Base-by-base conservation (phyloP, 2,329 filamentous ascomycete genomes). In the Pezicula radicicola region DNA sequence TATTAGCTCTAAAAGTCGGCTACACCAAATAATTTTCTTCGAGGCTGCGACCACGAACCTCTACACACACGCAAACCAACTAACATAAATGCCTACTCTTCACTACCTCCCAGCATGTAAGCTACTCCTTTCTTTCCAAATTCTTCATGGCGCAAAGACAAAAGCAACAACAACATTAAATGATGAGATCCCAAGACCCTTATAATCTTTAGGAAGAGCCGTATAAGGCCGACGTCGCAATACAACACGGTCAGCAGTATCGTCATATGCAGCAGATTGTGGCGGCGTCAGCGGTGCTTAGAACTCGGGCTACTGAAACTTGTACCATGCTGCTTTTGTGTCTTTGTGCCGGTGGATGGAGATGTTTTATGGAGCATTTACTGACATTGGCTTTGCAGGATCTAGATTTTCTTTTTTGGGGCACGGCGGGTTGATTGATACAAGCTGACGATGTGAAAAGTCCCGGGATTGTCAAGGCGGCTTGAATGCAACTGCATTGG, bases 161-260 rank as follows among this genome's bases (percentile, higher is more conserved):
- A 28, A 21, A 18, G 30, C 10, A 30, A 30, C 41, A 35, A n/a
- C 44, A 28, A 21, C 51, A 49, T 40, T 49, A 56, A 52, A 64
- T 64, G 62, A 65, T 65, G 63, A 65, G 51, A 62, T 62, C 58
- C 56, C 59, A 60, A 55, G 44, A 60, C 49, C 55, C 59, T 48
- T 44, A 53, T 54, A 53, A 63, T 61, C 56, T 61, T 62, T 62
- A 65, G 63, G 63, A 65, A 65, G 63, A 65, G 63, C 63, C 63
- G 63, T 55, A 58, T 56, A 52, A 64, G 60, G 63, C 61, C 48
- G 55, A 48, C 57, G 46, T 46, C 51, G 25, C 54, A 51, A 30
- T 15, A 25, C 28, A 25, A 39, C 41, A 46, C 46, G 28, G 19
- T 49, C 48, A 47, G 57, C 56, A 49, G 61, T 55, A 64, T 64